Evolutionary conservation across 2,329 filamentous ascomycete species (phyloP).

Genomic region (Nakataea oryzae): DNA sequence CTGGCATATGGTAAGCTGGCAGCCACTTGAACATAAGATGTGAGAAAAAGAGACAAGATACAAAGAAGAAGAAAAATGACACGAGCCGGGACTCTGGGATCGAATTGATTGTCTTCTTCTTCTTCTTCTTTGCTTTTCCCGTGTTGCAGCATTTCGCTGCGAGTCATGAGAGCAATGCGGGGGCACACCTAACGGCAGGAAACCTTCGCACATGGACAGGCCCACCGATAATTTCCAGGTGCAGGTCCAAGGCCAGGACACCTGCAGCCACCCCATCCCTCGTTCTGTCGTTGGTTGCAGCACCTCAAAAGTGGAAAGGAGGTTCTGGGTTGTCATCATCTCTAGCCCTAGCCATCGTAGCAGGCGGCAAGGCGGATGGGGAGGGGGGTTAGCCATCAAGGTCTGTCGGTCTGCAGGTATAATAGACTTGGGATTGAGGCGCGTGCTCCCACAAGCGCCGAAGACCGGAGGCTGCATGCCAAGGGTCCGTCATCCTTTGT

Average conservation of each 20-base stretch:
- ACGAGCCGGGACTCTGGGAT: background rate
- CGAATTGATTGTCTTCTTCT: background rate
- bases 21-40: background rate
- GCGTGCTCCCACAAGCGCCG: background rate
- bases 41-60: background rate
- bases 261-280: background rate
- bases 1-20: no score
- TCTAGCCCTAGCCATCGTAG: background rate
- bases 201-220: background rate
- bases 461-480: background rate
- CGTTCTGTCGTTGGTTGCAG: background rate
- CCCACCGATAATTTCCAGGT: background rate
- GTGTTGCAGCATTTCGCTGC: no score
- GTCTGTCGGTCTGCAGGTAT: background rate
- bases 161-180: background rate
- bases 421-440: background rate
- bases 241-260: background rate
- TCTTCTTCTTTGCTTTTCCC: no score
- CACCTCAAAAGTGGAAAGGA: background rate
- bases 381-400: background rate
- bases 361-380: background rate
- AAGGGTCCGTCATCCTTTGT: no score
- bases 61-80: background rate
- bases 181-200: background rate
- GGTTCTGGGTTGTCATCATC: background rate